Conservation (phyloP, 331 rosid species). For the Phaseolus coccineus region DNA sequence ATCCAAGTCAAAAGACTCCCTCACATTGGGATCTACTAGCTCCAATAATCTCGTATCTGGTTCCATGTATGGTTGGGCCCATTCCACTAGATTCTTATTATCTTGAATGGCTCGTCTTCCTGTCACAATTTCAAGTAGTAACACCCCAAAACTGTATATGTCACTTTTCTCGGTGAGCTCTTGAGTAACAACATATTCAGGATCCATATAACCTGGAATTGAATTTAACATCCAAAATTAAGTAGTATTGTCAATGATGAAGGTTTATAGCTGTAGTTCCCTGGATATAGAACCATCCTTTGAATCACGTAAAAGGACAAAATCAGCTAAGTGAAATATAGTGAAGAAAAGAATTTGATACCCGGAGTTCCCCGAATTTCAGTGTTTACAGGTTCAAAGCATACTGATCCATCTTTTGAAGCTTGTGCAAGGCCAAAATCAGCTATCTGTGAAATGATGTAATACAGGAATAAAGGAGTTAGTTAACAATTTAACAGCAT, state of each 20-base stretch:
- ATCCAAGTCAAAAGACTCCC: constrained; percentile 75
- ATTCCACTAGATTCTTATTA: constrained; percentile 81
- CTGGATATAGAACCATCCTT: constrained; percentile 43
- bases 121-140: constrained; percentile 83
- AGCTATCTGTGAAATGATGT: constrained; percentile 70
- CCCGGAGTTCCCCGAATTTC: constrained; percentile 97
- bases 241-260: constrained; percentile 36
- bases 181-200: constrained; percentile 92
- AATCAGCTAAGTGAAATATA: constrained; percentile 37
- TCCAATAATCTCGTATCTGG: constrained; percentile 73
- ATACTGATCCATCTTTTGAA: constrained; percentile 80
- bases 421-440: constrained; percentile 99
- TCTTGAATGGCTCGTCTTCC: constrained; percentile 86
- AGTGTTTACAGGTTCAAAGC: constrained; percentile 85
- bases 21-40: constrained; percentile 79
- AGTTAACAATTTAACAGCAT: constrained; percentile 33
- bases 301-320: constrained; percentile 16
- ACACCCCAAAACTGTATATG: constrained; percentile 91
- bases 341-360: constrained; percentile 37
- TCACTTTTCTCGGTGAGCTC: constrained; percentile 97
- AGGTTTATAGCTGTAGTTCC: constrained; percentile 62
- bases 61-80: constrained; percentile 76
- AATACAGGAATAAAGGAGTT: constrained; percentile 11
- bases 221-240: constrained; percentile 43
- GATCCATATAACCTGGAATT: constrained; percentile 96